Evolutionary conservation across 2,329 filamentous ascomycete genomes (phyloP).

Genomic region (Colletotrichum aenigma): DNA sequence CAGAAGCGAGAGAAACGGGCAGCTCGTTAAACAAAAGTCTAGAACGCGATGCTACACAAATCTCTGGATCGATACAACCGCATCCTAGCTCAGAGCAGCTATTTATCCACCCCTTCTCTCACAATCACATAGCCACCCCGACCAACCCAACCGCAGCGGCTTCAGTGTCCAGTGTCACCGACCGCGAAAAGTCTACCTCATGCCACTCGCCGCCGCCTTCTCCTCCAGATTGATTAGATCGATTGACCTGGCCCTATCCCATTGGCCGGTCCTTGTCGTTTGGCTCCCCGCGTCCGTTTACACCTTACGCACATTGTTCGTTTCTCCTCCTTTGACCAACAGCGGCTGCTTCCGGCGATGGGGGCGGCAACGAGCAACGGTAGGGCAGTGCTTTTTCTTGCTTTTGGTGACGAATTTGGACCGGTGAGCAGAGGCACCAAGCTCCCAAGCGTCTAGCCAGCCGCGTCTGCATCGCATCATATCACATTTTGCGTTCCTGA

Average conservation of each 20-base stretch:
- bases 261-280: background rate
- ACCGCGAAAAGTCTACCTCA: constrained; percentile 11
- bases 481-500: constrained; percentile 1
- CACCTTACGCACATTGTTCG: background rate
- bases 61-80: background rate
- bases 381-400: background rate
- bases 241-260: background rate
- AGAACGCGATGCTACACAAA: constrained; percentile 5
- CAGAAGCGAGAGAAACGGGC: background rate
- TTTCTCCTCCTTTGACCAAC: background rate
- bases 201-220: constrained; percentile 7
- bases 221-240: constrained; percentile 22
- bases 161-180: constrained; percentile 3
- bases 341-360: background rate
- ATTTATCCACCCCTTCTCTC: background rate
- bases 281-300: background rate
- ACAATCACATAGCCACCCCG: background rate
- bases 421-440: background rate
- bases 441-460: background rate
- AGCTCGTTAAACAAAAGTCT: background rate
- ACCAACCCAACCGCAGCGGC: background rate
- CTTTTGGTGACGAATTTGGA: background rate
- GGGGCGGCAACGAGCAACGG: background rate
- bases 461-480: background rate
- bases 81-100: constrained; percentile 14